Conservation (phyloP, 768 basidiomycete genomes). For the Phlebiopsis flavidoalba region DNA sequence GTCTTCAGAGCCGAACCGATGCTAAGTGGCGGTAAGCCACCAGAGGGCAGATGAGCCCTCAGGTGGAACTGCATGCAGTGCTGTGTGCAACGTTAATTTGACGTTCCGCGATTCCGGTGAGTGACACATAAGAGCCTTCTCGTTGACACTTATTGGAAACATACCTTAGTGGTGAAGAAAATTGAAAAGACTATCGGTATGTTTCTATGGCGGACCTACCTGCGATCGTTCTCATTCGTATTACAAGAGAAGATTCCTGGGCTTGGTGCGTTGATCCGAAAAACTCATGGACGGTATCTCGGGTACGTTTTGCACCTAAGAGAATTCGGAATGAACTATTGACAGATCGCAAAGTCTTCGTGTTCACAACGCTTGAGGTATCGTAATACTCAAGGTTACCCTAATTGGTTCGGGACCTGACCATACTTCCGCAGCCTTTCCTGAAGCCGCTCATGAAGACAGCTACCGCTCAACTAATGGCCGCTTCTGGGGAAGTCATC, state of each 20-base stretch:
- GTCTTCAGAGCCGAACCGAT: constrained; percentile 53
- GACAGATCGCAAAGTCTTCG: constrained; percentile 50
- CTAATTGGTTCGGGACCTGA: too few relatives aligned
- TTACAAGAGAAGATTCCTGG: constrained; percentile 80
- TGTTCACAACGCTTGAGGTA: constrained; percentile 81
- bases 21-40: constrained; percentile 58
- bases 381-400: neutral
- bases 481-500: constrained; percentile 73
- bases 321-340: neutral
- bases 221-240: neutral
- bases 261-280: constrained; percentile 62
- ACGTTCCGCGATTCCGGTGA: constrained; percentile 76
- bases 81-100: constrained; percentile 86
- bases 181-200: constrained; percentile 68
- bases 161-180: constrained; percentile 58
- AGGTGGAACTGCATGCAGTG: constrained; percentile 77
- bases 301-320: neutral
- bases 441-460: constrained; percentile 73
- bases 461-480: constrained; percentile 56
- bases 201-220: constrained; percentile 8
- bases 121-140: neutral
- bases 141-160: neutral
- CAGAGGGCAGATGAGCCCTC: constrained; percentile 83
- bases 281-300: constrained; percentile 73
- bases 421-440: constrained; percentile 60